These are phyloP conservation scores for Harringtonia lauricola DNA, from an alignment of 2,329 filamentous ascomycete species.

Conservation along the genomic window DNA sequence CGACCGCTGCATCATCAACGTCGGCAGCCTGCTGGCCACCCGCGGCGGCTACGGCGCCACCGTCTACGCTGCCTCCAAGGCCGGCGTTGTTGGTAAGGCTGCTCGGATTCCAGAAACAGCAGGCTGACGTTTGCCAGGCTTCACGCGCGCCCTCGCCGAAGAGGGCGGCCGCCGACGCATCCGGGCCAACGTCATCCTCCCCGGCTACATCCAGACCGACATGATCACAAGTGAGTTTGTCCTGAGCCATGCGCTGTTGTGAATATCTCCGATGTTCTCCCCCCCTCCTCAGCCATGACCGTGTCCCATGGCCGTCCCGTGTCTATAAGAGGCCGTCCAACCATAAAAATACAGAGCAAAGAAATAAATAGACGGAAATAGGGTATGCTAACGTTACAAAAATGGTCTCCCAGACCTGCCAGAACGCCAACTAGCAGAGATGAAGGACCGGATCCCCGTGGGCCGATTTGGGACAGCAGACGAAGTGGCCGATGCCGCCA, in stretches of 20 bases:
- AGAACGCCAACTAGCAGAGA: background rate
- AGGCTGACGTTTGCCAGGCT: conserved; percentile 30
- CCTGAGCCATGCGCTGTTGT: background rate
- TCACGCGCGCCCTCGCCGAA: conserved; percentile 55
- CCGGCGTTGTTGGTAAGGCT: conserved; percentile 56
- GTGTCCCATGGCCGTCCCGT: too few relatives aligned
- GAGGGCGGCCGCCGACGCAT: conserved; percentile 52
- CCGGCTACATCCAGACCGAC: conserved; percentile 71
- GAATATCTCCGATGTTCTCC: background rate
- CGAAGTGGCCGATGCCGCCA: conserved; percentile 72
- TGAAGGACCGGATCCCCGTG: conserved; percentile 43
- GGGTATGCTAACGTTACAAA: background rate
- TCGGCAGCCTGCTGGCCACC: conserved; percentile 63
- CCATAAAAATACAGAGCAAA: background rate
- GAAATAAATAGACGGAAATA: background rate
- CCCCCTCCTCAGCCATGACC: too few relatives aligned
- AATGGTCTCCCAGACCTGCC: background rate
- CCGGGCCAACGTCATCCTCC: conserved; percentile 69
- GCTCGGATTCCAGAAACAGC: background rate
- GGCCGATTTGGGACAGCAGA: conserved; percentile 53
- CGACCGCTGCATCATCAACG: conserved; percentile 60
- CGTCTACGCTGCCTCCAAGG: conserved; percentile 70
- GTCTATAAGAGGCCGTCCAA: too few relatives aligned
- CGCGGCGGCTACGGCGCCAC: conserved; percentile 58
- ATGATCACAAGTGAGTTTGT: conserved; percentile 60